Conservation (phyloP, 257 asterid genomes). For the Salvia miltiorrhiza region DNA sequence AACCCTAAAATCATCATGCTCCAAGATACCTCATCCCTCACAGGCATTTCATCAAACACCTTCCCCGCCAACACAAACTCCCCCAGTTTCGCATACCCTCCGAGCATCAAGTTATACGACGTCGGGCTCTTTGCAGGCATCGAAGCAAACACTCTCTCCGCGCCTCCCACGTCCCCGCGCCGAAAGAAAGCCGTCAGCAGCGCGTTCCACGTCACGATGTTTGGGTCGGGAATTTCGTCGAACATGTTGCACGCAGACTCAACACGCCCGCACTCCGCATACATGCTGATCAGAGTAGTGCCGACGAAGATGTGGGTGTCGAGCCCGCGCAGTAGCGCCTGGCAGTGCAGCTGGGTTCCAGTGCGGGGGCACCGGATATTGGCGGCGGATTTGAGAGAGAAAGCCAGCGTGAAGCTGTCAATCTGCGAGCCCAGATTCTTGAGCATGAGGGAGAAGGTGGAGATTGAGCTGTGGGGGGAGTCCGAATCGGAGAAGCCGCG, state of each 20-base stretch:
- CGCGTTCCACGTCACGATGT: slow-evolving; percentile 81
- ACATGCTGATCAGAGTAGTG: slow-evolving; percentile 81
- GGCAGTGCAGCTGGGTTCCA: slow-evolving; percentile 80
- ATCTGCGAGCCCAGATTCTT: slow-evolving; percentile 29
- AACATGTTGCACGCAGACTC: slow-evolving; percentile 47
- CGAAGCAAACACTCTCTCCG: slow-evolving; percentile 43
- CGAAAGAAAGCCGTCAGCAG: slow-evolving; percentile 61
- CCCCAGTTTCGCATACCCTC: slow-evolving; percentile 58
- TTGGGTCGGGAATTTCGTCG: slow-evolving; percentile 60
- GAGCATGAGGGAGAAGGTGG: slow-evolving; percentile 48
- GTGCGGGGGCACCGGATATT: slow-evolving; percentile 45
- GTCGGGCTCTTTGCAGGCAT: slow-evolving; percentile 60
- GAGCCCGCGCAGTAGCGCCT: slow-evolving; percentile 60
- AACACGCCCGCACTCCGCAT: slow-evolving; percentile 66
- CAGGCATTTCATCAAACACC: slow-evolving; percentile 51
- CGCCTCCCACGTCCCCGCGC: slow-evolving; percentile 49
- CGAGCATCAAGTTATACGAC: slow-evolving; percentile 81
- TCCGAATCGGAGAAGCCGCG: slow-evolving; percentile 77
- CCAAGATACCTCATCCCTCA: slow-evolving; percentile 77
- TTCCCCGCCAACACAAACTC: slow-evolving; percentile 50
- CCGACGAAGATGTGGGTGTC: slow-evolving; percentile 62
- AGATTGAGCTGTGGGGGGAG: slow-evolving; percentile 44
- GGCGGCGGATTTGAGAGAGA: slow-evolving; percentile 69
- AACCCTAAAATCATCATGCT: slow-evolving; percentile 69
- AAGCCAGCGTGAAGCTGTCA: slow-evolving; percentile 79